Base-by-base conservation (phyloP, 2,329 filamentous ascomycete species). In the Cladophialophora bantiana region DNA sequence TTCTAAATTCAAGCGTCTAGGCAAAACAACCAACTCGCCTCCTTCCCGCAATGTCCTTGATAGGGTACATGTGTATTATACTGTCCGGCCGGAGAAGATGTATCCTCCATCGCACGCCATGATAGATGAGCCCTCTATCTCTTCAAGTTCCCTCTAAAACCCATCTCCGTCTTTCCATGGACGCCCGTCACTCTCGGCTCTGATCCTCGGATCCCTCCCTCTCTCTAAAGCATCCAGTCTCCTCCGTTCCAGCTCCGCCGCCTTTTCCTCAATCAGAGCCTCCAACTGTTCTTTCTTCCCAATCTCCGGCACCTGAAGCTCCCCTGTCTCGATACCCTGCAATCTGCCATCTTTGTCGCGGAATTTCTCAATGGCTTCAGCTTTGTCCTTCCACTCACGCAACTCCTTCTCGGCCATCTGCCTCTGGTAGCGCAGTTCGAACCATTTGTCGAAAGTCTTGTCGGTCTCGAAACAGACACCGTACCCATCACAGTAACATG, bases 401-500 rank as follows among this genome's bases (percentile, higher is more conserved):
- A 85, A 66, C 65, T 84, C 78, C 18, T 75, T 68, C 61, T 82
- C 76, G 10, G 78, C 74, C 55, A 82, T 77, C 1, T 78, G 70
- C 62, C 81, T 77, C 59, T 81, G 73, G 34, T 77, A 79, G 54
- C 80, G 78, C n/a, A 84, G 68, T 45, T 82, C 79, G 32, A 83
- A 80, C 72, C 81, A 88, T 10, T 79, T 75, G 34, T 83, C 76
- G 59, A 83, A 87, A 59, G 80, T 75, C 3, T 81, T 76, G 36
- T 83, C 78, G 3, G 79, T 80, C 10, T 83, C 85, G 69, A 89
- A 89, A 72, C 88, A 90, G 9, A 86, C 77, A 1, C 88, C 88
- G 58, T 84, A 90, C 5, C 85, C 86, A 67, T 89, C 87, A 73
- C 88, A 90, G 68, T 88, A 87, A 76, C 88, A 90, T 0, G 84